phyloP scores from a whole-genome alignment of 2,329 filamentous ascomycete genomes.

The Colletotrichum godetiae region DNA sequence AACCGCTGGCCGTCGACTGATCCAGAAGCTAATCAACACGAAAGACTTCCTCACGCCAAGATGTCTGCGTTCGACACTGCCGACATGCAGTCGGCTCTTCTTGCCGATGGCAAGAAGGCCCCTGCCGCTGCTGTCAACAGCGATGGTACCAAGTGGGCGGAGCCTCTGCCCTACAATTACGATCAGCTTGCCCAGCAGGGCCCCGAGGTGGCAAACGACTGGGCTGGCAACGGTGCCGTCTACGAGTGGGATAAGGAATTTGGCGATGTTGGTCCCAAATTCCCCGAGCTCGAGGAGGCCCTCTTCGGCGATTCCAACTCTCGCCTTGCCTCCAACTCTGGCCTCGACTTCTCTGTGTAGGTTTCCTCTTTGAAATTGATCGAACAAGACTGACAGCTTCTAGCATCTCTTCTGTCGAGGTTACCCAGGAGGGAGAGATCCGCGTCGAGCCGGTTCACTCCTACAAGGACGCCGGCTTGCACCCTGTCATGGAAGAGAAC shows the following conservation, averaged over 20 bases:
- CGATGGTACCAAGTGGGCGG: slow-evolving; percentile 55
- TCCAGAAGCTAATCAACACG: background rate
- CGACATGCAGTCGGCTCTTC: slow-evolving; percentile 47
- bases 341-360: slow-evolving; percentile 73
- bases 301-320: slow-evolving; percentile 75
- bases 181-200: slow-evolving; percentile 41
- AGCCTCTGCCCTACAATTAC: slow-evolving; percentile 62
- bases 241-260: slow-evolving; percentile 90
- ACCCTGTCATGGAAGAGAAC: slow-evolving; percentile 86
- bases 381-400: slow-evolving; percentile 39
- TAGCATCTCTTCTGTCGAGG: slow-evolving; percentile 66
- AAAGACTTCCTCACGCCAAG: background rate
- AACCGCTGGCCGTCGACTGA: too few species aligned
- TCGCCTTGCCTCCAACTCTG: slow-evolving; percentile 56
- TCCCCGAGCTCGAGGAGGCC: slow-evolving; percentile 76
- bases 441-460: slow-evolving; percentile 62
- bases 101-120: slow-evolving; percentile 40
- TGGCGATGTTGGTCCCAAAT: slow-evolving; percentile 84
- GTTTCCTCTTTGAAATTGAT: slow-evolving; percentile 41
- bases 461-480: slow-evolving; percentile 84
- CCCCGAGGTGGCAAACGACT: slow-evolving; percentile 43
- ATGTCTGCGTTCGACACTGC: slow-evolving; percentile 22
- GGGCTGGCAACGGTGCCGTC: slow-evolving; percentile 68
- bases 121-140: slow-evolving; percentile 35
- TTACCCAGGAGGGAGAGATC: slow-evolving; percentile 66